These are phyloP conservation scores for Lentinula raphanica DNA, from an alignment of 768 basidiomycete genomes.

Conservation along the genomic window DNA sequence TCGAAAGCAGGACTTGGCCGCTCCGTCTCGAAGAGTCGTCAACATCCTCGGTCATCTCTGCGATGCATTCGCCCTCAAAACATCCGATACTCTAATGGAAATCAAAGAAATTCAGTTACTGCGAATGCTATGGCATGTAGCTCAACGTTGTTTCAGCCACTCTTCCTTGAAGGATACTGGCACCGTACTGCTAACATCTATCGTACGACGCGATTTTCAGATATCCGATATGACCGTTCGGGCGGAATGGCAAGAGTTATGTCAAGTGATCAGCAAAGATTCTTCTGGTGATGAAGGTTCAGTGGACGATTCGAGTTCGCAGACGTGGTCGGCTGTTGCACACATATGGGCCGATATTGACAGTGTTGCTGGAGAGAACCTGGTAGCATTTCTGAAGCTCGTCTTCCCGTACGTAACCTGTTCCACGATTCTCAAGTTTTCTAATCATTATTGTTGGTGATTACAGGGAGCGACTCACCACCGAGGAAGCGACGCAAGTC, in stretches of 20 bases:
- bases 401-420: not conserved
- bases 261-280: slow-evolving; percentile 36
- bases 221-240: slow-evolving; percentile 34
- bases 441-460: slow-evolving; percentile 41
- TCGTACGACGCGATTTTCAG: slow-evolving; percentile 40
- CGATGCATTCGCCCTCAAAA: slow-evolving; percentile 24
- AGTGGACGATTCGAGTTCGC: slow-evolving; percentile 25
- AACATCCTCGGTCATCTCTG: not conserved
- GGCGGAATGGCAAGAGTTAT: slow-evolving; percentile 43
- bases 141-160: slow-evolving; percentile 45
- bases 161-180: slow-evolving; percentile 38
- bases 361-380: not conserved
- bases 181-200: slow-evolving; percentile 37
- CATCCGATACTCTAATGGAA: slow-evolving; percentile 24
- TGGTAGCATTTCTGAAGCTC: not conserved
- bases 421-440: slow-evolving; percentile 28
- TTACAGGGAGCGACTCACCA: slow-evolving; percentile 22
- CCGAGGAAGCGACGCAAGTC: slow-evolving; percentile 9
- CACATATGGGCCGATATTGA: not conserved
- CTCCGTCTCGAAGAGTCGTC: slow-evolving; percentile 21
- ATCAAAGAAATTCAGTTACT: slow-evolving; percentile 33
- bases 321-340: slow-evolving; percentile 12
- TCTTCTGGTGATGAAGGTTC: not conserved
- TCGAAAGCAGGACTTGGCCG: slow-evolving; percentile 31
- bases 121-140: slow-evolving; percentile 44